Evolutionary conservation across 225 moss, liverwort and hornwort genomes (phyloP).

Genomic region (Straminergon stramineum): DNA sequence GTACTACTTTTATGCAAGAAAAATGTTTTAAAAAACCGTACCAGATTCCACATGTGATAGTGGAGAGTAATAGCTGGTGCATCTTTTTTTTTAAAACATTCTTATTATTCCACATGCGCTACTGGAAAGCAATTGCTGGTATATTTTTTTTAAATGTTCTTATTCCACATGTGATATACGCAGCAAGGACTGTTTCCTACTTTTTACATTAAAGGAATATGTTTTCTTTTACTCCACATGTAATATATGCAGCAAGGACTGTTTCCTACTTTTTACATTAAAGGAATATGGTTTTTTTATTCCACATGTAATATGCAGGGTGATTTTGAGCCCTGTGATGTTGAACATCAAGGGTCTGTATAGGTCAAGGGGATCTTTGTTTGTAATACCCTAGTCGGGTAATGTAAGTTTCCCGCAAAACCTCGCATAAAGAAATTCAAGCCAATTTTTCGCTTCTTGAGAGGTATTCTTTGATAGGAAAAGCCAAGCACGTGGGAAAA

Average conservation of each 20-base stretch:
- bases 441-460: fast-evolving
- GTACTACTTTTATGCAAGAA: not conserved
- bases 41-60: not conserved
- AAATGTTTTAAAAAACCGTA: too few species aligned
- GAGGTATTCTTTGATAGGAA: fast-evolving
- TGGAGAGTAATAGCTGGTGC: not conserved
- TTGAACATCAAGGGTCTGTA: not conserved
- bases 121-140: not conserved
- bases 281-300: not conserved
- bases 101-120: not conserved
- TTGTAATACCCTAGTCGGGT: not conserved
- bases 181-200: not conserved
- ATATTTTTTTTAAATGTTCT: not conserved
- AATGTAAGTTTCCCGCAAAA: not conserved
- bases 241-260: not conserved
- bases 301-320: too few species aligned
- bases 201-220: not conserved
- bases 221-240: not conserved
- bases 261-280: not conserved
- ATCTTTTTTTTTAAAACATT: too few species aligned
- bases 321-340: not conserved
- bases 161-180: not conserved
- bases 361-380: not conserved
- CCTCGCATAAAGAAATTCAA: not conserved
- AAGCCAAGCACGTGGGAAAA: not conserved